Conservation (phyloP, 139 green algal species). For the Chlorella sp. region DNA sequence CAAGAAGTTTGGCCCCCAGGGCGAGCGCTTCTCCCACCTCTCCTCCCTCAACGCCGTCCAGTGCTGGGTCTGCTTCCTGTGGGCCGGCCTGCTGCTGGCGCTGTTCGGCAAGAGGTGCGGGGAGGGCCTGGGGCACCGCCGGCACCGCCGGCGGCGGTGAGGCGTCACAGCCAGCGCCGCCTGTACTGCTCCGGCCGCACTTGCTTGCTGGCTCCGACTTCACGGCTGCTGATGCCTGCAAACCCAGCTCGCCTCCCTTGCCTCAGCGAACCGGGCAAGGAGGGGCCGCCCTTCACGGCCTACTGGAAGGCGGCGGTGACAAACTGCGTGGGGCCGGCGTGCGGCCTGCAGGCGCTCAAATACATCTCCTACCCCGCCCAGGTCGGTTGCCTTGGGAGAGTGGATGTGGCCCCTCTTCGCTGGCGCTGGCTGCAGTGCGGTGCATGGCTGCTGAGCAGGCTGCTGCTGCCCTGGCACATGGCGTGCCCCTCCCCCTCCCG, state of each 20-base stretch:
- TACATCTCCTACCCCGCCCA: constrained; percentile 96
- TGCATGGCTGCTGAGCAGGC: too few relatives aligned
- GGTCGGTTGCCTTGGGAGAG: constrained; percentile 57
- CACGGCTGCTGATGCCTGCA: not conserved
- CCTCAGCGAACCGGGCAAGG: constrained; percentile 19
- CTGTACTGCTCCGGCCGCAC: not conserved
- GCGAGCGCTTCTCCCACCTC: constrained; percentile 84
- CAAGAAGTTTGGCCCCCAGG: constrained; percentile 75
- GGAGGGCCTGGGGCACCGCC: not conserved
- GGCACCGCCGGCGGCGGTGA: not conserved
- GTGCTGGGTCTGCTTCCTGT: constrained; percentile 85
- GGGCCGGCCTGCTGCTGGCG: constrained; percentile 71
- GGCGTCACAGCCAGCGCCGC: not conserved
- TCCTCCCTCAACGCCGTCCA: constrained; percentile 90
- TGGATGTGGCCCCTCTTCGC: too few relatives aligned
- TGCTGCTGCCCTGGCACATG: too few relatives aligned
- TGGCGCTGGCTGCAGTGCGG: too few relatives aligned
- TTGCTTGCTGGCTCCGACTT: not conserved
- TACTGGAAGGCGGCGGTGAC: constrained; percentile 88
- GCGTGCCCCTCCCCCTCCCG: too few relatives aligned
- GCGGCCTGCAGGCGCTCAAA: constrained; percentile 89
- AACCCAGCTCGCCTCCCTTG: not conserved
- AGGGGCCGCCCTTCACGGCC: constrained; percentile 52
- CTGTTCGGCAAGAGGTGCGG: constrained; percentile 21
- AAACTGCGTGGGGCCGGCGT: constrained; percentile 90